Evolutionary conservation across 2,329 filamentous ascomycete genomes (phyloP).

Genomic region (Botrytis medusae): DNA sequence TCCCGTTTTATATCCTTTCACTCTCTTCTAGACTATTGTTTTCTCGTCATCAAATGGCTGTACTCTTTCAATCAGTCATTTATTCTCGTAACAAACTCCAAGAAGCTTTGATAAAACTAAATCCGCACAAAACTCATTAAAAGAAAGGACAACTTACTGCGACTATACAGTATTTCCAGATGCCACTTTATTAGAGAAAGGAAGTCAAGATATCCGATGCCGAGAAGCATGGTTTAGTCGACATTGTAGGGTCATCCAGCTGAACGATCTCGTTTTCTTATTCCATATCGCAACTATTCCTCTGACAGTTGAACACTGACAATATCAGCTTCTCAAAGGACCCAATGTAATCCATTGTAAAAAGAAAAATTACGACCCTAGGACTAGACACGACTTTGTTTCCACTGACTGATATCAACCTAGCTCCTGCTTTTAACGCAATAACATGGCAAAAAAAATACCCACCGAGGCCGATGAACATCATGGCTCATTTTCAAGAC

Average conservation of each 20-base stretch:
- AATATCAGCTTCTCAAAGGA: background rate
- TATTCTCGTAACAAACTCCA: background rate
- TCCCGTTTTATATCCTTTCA: background rate
- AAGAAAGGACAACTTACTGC: background rate
- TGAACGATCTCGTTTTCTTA: background rate
- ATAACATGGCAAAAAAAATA: background rate
- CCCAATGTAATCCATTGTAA: background rate
- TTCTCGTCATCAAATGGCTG: background rate
- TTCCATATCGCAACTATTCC: background rate
- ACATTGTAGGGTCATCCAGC: background rate
- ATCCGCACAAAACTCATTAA: background rate
- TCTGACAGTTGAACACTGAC: background rate
- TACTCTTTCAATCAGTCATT: background rate
- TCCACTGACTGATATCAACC: background rate
- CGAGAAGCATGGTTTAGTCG: background rate
- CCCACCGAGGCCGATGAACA: background rate
- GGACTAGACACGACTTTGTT: background rate
- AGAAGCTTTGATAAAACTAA: too few relatives aligned
- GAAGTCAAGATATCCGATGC: background rate
- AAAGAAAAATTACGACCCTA: background rate
- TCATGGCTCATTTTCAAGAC: background rate
- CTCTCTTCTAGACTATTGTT: fast-evolving
- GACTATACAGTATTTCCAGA: background rate
- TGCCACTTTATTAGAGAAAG: background rate
- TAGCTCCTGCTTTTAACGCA: background rate